Percentiles rank a stretch among this genome's conserved stretches.
phyloP scores from a whole-genome alignment of 2,329 filamentous ascomycete species.

The Myriangium duriaei region DNA sequence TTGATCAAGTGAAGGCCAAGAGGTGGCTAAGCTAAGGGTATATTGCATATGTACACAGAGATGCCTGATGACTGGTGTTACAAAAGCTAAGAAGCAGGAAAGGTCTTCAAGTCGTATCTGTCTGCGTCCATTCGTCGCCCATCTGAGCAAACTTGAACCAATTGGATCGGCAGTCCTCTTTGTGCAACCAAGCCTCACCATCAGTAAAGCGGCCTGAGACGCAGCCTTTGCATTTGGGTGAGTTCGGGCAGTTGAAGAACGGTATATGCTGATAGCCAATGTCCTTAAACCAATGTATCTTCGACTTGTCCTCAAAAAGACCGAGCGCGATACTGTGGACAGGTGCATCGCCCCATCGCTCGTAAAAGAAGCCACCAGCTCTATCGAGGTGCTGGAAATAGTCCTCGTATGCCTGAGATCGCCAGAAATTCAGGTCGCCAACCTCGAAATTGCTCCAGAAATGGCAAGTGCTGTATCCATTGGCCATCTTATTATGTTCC shows the following conservation, averaged over 20 bases:
- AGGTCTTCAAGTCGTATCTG: not conserved
- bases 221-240: conserved; percentile 81
- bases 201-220: conserved; percentile 79
- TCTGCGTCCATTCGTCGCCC: conserved; percentile 36
- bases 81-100: not conserved
- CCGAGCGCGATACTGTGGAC: conserved; percentile 91
- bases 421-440: conserved; percentile 83
- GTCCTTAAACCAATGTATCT: conserved; percentile 98
- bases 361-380: conserved; percentile 95
- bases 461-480: conserved; percentile 95
- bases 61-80: not conserved
- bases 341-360: conserved; percentile 94
- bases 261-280: conserved; percentile 98
- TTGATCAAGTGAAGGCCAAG: too few species aligned
- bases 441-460: conserved; percentile 99
- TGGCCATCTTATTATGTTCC: conserved; percentile 64
- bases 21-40: not conserved
- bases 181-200: conserved; percentile 70
- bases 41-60: not conserved
- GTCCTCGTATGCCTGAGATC: conserved; percentile 78
- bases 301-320: conserved; percentile 78
- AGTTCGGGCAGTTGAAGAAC: conserved; percentile 98
- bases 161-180: conserved; percentile 86
- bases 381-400: conserved; percentile 94
- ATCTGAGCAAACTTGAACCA: conserved; percentile 95